A percentile compares a stretch with the other conserved stretches of the same genome.
phyloP scores from a whole-genome alignment of 768 basidiomycete species.

The Leccinellum rugosiceps region DNA sequence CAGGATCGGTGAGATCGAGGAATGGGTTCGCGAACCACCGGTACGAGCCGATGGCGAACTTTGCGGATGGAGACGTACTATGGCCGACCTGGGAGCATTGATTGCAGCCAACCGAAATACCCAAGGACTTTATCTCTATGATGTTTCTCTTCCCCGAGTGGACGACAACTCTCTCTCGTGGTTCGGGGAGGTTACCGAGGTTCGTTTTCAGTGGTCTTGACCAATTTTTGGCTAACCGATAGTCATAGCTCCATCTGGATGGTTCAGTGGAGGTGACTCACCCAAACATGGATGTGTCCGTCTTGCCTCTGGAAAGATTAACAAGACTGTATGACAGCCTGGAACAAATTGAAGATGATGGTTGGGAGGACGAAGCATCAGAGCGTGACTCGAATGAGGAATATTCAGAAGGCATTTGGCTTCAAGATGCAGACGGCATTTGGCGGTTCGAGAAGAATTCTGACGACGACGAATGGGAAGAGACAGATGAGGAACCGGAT shows the following conservation, averaged over 20 bases:
- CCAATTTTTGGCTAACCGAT: slow-evolving; percentile 3
- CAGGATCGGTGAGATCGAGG: slow-evolving; percentile 79
- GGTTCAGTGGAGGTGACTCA: slow-evolving; percentile 73
- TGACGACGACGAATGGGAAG: slow-evolving; percentile 41
- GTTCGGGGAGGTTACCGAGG: slow-evolving; percentile 86
- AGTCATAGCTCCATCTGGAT: slow-evolving; percentile 61
- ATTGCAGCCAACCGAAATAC: slow-evolving; percentile 49
- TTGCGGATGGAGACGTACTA: slow-evolving; percentile 67
- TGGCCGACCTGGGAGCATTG: slow-evolving; percentile 60
- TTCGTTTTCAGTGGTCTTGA: slow-evolving; percentile 30
- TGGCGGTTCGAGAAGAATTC: slow-evolving; percentile 31
- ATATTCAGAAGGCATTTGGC: slow-evolving; percentile 40
- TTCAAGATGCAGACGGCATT: slow-evolving; percentile 39
- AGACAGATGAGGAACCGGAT: slow-evolving; percentile 32
- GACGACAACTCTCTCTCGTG: slow-evolving; percentile 54
- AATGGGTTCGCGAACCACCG: slow-evolving; percentile 68
- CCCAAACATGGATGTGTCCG: slow-evolving; percentile 47
- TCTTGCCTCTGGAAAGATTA: slow-evolving; percentile 63
- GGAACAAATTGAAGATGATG: slow-evolving; percentile 72
- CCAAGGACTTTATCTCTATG: slow-evolving; percentile 37
- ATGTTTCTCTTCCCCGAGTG: slow-evolving; percentile 40
- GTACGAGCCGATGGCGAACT: slow-evolving; percentile 47
- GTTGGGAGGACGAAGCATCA: slow-evolving; percentile 45
- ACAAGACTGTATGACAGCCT: slow-evolving; percentile 78
- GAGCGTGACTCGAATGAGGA: slow-evolving; percentile 39